phyloP scores from a whole-genome alignment of 2,329 filamentous ascomycete species.

The Sporothrix dimorphospora region DNA sequence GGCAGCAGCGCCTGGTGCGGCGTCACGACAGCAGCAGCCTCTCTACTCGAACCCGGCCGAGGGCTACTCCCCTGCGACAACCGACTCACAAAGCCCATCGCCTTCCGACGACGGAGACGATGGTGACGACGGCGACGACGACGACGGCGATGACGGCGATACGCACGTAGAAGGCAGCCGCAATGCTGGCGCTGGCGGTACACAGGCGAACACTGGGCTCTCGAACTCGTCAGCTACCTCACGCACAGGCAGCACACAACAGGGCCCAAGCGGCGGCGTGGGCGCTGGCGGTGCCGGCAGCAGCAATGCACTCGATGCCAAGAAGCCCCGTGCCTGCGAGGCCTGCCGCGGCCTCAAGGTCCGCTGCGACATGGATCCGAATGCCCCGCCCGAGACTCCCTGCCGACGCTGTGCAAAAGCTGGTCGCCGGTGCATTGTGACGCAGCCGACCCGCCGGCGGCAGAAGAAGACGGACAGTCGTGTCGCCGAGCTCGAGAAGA shows the following conservation, averaged over 20 bases:
- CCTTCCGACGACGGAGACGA: slow-evolving; percentile 37
- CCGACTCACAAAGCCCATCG: slow-evolving; percentile 27
- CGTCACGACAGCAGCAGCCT: slow-evolving; percentile 8
- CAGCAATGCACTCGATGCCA: slow-evolving; percentile 51
- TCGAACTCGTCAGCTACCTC: not conserved
- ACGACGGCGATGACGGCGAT: slow-evolving; percentile 6
- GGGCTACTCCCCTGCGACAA: slow-evolving; percentile 21
- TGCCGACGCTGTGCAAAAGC: slow-evolving; percentile 81
- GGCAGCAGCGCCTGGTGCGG: not conserved
- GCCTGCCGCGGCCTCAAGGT: slow-evolving; percentile 78
- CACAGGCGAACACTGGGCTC: not conserved
- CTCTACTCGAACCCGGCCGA: slow-evolving; percentile 13
- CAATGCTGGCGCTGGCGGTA: not conserved
- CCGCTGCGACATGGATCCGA: slow-evolving; percentile 76
- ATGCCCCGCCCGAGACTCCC: slow-evolving; percentile 59
- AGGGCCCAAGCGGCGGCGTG: not conserved
- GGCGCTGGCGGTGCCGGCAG: not conserved
- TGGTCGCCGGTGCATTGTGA: slow-evolving; percentile 75
- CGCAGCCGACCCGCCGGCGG: slow-evolving; percentile 72
- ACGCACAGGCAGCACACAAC: not conserved
- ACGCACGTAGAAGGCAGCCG: not conserved
- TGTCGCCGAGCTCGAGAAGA: slow-evolving; percentile 88
- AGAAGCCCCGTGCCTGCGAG: slow-evolving; percentile 73
- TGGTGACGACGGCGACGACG: slow-evolving; percentile 8
- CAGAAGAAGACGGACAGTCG: slow-evolving; percentile 91